Percentiles rank a stretch among this genome's conserved stretches.
Evolutionary conservation across 202 grass and related monocot species (phyloP).

Genomic region (Panicum virgatum): DNA sequence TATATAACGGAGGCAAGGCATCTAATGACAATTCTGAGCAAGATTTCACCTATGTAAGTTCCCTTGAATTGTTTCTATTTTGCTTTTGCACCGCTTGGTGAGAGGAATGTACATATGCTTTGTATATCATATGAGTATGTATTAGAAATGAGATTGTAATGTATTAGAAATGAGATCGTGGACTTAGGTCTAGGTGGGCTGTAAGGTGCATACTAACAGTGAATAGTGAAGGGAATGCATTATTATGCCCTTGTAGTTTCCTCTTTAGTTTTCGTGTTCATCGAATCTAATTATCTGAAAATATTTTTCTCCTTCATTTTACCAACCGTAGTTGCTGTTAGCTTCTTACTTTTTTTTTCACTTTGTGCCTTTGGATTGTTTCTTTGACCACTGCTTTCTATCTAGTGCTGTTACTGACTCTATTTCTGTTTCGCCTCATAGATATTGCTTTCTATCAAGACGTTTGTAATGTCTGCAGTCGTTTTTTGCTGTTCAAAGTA

Average conservation of each 20-base stretch:
- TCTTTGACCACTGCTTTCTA: neutral
- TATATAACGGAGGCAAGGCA: constrained; percentile 53
- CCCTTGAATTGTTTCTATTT: constrained; percentile 35
- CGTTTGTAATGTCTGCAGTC: neutral
- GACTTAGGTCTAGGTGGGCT: constrained; percentile 31
- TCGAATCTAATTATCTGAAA: neutral
- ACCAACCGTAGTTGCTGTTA: neutral
- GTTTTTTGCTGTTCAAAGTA: neutral
- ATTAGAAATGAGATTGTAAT: constrained; percentile 31
- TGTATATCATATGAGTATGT: constrained; percentile 40
- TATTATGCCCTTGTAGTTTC: constrained; percentile 29
- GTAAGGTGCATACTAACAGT: constrained; percentile 26
- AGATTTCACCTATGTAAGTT: constrained; percentile 45
- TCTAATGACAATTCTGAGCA: constrained; percentile 38
- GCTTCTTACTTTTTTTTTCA: neutral
- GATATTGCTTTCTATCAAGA: neutral
- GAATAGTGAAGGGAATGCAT: constrained; percentile 16
- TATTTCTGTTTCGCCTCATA: neutral
- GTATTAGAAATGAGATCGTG: constrained; percentile 35
- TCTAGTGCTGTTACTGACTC: neutral
- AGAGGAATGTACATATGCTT: constrained; percentile 45
- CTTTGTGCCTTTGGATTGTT: neutral
- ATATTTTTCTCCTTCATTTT: neutral
- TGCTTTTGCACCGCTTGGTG: constrained; percentile 38
- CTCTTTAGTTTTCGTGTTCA: neutral